phyloP scores from a whole-genome alignment of 306 rosid genomes.

The Prosopis cineraria region DNA sequence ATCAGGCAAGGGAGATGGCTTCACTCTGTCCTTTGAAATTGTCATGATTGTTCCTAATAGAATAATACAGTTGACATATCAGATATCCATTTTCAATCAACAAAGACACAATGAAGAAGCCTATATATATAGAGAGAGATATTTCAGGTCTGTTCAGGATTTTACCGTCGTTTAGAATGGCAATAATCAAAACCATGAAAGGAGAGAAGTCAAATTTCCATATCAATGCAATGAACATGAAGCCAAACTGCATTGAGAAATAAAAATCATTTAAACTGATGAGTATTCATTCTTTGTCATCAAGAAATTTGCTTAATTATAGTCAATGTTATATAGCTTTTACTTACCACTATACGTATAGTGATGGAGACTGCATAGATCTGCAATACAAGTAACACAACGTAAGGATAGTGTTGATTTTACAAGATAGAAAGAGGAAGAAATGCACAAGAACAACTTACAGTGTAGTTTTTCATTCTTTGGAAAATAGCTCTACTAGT shows the following conservation, averaged over 20 bases:
- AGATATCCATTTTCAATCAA: constrained; percentile 15
- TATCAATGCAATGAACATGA: constrained; percentile 87
- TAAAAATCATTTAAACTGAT: constrained; percentile 15
- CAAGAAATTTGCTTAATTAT: background rate
- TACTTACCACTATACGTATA: constrained; percentile 96
- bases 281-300: background rate
- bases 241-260: constrained; percentile 80
- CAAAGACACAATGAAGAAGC: background rate
- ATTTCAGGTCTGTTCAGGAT: background rate
- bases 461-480: constrained; percentile 99
- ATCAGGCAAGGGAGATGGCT: constrained; percentile 98
- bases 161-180: constrained; percentile 95
- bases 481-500: constrained; percentile 98
- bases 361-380: constrained; percentile 98
- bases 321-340: constrained; percentile 1
- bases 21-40: constrained; percentile 96
- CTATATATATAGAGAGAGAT: background rate
- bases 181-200: constrained; percentile 98
- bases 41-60: constrained; percentile 93
- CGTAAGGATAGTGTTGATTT: constrained; percentile 11
- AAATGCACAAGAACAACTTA: constrained; percentile 39
- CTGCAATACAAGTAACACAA: constrained; percentile 45
- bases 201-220: constrained; percentile 99
- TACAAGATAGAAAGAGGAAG: constrained; percentile 6
- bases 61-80: constrained; percentile 23